Base-by-base conservation (phyloP, 805 yeast species). In the Barnettozyma sp. region DNA sequence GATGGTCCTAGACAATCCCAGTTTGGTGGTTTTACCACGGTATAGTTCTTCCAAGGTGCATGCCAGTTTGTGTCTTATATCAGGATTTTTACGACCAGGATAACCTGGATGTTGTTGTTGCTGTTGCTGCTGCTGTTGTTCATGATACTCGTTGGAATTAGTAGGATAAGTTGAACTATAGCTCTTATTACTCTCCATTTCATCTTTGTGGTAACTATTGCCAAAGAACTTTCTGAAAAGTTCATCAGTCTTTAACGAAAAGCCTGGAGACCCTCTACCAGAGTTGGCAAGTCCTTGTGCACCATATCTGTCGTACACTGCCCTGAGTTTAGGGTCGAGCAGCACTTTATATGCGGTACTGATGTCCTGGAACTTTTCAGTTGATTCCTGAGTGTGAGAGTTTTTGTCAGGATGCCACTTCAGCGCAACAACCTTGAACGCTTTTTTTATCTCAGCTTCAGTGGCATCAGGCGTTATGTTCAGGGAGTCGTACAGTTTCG, bases 281-380 rank as follows among this genome's bases (percentile, higher is more conserved):
- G n/a, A 83, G 36, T 66, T 67, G 29, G 12, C 16, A 50, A 90
- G 68, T 32, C 97, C 97, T 49, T 83, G 95, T 59, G 81, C 84
- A 57, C 98, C 98, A 55, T 72, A 85, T 43, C 71, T 75, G 63
- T 92, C 97, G 57, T 90, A 90, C 4, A 80, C 51, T 25, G 80
- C 82, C 65, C 97, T 81, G 67, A 86, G 86, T 52, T 86, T 78
- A 11, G 78, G 65, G 56, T 88, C 96, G 16, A 82, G 71, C 42
- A 90, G 68, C 16, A 86, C 68, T 61, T 88, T 96, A 59, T 90
- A 76, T 3, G 97, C 96, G 44, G 73, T 74, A 2, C 90, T 78
- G 52, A 86, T 71, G 56, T 85, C 94, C 63, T 88, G 90, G 63
- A 88, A 88, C 65, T 82, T 85, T 57, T 86, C 96, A 27, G 94